Evolutionary conservation across 306 rosid genomes (phyloP).

Genomic region (Ormosia emarginata): DNA sequence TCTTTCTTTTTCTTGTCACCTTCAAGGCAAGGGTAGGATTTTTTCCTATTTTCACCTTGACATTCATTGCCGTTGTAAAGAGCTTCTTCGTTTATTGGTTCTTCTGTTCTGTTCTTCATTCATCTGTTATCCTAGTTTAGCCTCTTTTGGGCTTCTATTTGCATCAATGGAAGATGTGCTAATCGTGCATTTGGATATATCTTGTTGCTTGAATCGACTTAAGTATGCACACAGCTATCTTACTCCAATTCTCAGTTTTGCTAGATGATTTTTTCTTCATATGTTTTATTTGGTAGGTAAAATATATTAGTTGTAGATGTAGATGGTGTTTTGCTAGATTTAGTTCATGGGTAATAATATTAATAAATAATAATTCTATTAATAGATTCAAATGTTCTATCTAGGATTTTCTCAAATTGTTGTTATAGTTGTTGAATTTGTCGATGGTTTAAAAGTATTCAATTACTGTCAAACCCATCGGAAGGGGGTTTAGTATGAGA

Average conservation of each 20-base stretch:
- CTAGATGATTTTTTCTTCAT: background rate
- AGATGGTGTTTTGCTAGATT: background rate
- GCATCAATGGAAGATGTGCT: conserved; percentile 18
- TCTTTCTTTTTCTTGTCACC: background rate
- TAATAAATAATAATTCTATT: background rate
- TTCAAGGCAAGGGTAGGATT: conserved; percentile 30
- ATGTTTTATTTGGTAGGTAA: conserved; percentile 9
- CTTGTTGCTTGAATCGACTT: conserved; percentile 27
- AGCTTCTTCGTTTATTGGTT: conserved; percentile 29
- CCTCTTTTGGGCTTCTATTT: conserved; percentile 14
- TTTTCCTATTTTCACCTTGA: background rate
- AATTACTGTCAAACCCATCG: background rate
- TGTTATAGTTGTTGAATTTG: conserved; percentile 9
- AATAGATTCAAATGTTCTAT: conserved; percentile 18
- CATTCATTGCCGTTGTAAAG: background rate
- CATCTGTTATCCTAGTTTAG: conserved; percentile 20
- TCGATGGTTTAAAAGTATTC: background rate
- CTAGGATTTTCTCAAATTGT: conserved; percentile 20
- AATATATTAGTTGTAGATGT: background rate
- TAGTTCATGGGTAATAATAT: background rate
- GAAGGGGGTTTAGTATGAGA: background rate
- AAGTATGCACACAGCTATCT: conserved; percentile 18
- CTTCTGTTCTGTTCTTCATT: conserved; percentile 14
- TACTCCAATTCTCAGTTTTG: conserved; percentile 22
- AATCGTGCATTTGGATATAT: background rate